Evolutionary conservation across 2,329 filamentous ascomycete species (phyloP).

Genomic region (Monosporascus sp.): DNA sequence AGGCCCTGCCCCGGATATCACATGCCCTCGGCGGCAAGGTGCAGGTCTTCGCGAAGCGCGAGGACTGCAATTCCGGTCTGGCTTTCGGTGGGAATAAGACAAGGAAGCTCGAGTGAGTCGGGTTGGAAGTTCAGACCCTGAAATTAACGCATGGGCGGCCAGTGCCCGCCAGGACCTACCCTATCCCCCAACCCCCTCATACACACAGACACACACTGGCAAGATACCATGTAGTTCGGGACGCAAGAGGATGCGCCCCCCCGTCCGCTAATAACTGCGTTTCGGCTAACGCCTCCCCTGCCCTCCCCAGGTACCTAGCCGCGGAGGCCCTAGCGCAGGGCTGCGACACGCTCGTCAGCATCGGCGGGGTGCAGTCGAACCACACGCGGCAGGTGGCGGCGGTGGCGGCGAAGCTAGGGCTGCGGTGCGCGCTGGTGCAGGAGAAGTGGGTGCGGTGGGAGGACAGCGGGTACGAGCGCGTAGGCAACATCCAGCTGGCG

Average conservation of each 20-base stretch:
- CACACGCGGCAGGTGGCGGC: conserved; percentile 65
- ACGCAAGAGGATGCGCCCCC: neutral
- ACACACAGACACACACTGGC: too few species aligned
- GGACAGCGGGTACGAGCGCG: conserved; percentile 54
- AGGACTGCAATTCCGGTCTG: conserved; percentile 64
- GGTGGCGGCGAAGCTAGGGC: conserved; percentile 51
- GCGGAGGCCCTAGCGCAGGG: conserved; percentile 54
- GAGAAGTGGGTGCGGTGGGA: conserved; percentile 64
- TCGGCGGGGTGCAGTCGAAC: conserved; percentile 66
- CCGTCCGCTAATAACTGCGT: neutral
- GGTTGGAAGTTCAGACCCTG: neutral
- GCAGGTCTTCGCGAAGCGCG: conserved; percentile 64
- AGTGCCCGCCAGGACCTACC: too few species aligned
- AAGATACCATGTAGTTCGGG: too few species aligned
- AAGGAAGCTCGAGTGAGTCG: conserved; percentile 56
- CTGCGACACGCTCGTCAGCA: conserved; percentile 58
- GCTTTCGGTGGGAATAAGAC: conserved; percentile 67
- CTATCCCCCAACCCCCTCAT: too few species aligned
- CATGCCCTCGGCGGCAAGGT: conserved; percentile 54
- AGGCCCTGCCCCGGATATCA: conserved; percentile 60
- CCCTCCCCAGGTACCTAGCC: conserved; percentile 50
- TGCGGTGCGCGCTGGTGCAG: conserved; percentile 54
- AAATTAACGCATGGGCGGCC: too few species aligned
- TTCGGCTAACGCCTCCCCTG: neutral
- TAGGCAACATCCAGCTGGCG: conserved; percentile 68